phyloP scores from a whole-genome alignment of 768 basidiomycete species.

The Glaciozyma antarctica region DNA sequence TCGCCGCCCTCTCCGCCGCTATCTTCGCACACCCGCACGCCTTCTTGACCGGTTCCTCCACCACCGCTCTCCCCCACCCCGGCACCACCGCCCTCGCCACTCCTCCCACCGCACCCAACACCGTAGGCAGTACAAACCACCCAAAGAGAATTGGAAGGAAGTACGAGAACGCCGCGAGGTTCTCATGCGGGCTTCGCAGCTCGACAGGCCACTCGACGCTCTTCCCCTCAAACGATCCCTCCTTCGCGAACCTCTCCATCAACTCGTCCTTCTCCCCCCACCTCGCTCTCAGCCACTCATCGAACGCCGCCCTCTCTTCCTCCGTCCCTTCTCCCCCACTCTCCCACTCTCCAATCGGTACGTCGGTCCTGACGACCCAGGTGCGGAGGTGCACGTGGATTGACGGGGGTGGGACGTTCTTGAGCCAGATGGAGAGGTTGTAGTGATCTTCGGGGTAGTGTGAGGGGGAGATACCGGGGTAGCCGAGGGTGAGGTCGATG shows the following conservation, averaged over 20 bases:
- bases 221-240: constrained; percentile 41
- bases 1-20: neutral
- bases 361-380: constrained; percentile 53
- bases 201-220: constrained; percentile 44
- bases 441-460: constrained; percentile 43
- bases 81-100: no score
- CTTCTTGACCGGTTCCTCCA: neutral
- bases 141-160: constrained; percentile 52
- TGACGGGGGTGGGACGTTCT: constrained; percentile 66
- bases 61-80: neutral
- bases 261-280: constrained; percentile 7
- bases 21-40: constrained; percentile 7
- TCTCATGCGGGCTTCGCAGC: constrained; percentile 50
- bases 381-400: constrained; percentile 79
- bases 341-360: constrained; percentile 37
- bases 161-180: constrained; percentile 61
- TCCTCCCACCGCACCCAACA: no score
- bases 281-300: constrained; percentile 55
- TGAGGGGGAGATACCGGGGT: constrained; percentile 48
- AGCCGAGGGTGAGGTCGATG: constrained; percentile 77
- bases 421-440: constrained; percentile 77
- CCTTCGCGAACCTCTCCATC: neutral
- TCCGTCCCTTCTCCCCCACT: constrained; percentile 43
- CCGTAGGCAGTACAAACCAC: no score
- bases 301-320: constrained; percentile 58